Conservation (phyloP, 495 filamentous ascomycete species). For the Aspergillus avenaceus region DNA sequence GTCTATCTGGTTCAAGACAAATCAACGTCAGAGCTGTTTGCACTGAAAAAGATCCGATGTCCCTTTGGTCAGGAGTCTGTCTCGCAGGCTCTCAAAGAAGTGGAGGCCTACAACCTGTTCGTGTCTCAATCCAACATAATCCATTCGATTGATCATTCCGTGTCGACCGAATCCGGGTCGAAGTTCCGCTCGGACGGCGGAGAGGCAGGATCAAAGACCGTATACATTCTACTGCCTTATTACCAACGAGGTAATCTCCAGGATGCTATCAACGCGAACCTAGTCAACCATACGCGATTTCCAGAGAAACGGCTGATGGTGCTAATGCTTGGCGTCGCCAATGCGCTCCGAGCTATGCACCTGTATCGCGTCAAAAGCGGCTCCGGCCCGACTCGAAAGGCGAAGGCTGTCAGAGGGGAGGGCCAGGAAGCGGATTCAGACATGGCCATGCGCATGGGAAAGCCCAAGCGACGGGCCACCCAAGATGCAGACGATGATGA, state of each 20-base stretch:
- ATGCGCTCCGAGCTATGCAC: constrained; percentile 85
- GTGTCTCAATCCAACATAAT: constrained; percentile 80
- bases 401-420: constrained; percentile 55
- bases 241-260: constrained; percentile 93
- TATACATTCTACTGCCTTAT: constrained; percentile 94
- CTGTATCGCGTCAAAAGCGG: constrained; percentile 67
- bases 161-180: constrained; percentile 55
- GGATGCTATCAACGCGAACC: constrained; percentile 96
- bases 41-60: constrained; percentile 96
- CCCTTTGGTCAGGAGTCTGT: constrained; percentile 97
- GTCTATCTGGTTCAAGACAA: constrained; percentile 97
- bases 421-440: constrained; percentile 60
- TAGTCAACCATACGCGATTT: constrained; percentile 94
- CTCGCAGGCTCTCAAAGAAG: constrained; percentile 88
- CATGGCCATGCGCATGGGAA: constrained; percentile 48
- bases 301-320: constrained; percentile 85
- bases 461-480: constrained; percentile 44
- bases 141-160: constrained; percentile 79
- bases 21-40: constrained; percentile 73
- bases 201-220: constrained; percentile 73
- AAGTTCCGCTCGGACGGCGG: constrained; percentile 55
- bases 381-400: constrained; percentile 50
- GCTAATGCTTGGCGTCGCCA: constrained; percentile 87
- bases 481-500: constrained; percentile 56
- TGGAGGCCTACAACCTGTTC: constrained; percentile 94